Base-by-base conservation (phyloP, 148 eudicot genomes). In the Linanthus parryae region DNA sequence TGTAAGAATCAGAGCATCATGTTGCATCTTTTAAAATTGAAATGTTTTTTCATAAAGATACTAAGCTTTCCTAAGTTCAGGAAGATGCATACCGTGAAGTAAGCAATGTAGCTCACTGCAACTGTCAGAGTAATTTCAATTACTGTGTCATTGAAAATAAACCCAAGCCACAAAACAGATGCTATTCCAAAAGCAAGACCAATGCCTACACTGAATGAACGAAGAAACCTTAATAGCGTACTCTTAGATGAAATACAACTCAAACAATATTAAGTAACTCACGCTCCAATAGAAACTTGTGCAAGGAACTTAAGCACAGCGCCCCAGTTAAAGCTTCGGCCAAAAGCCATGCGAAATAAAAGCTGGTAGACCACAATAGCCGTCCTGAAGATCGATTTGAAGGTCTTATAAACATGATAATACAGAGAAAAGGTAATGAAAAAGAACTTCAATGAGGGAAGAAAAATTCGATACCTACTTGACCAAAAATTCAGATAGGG, bases 81-180 rank as follows among this genome's bases (percentile, higher is more conserved):
- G 56, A 64, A 63, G 66, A 7, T 52, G 56, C 94, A 60, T 83
- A 92, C 98, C 14, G 98, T 73, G 76, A 68, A 92, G 73, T 60
- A 92, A 48, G 98, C 98, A 68, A 84, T 48, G 68, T 92, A 92
- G 94, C 96, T 92, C 66, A 92, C 88, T 12, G 98, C 78, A 71
- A 92, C 73, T 18, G 98, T 92, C 75, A 92, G 64, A 2, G 96
- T 42, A 62, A 92, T 92, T 67, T 92, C 98, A 57, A 92, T 92
- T 30, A 84, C 84, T 22, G 94, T 84, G 73, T 92, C 98, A 69
- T 80, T 92, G 75, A 92, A 92, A 47, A 92, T 84, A 56, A 73
- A 84, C 36, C 96, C 90, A 64, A 92, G 95, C 98, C 98, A 92
- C 69, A 87, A 64, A 28, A 87, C 87, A 33, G 98, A 87, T 31